Percentiles rank a stretch among this genome's conserved stretches.
These are phyloP conservation scores for Fusarium floridanum DNA, from an alignment of 2,329 filamentous ascomycete species.

Conservation along the genomic window DNA sequence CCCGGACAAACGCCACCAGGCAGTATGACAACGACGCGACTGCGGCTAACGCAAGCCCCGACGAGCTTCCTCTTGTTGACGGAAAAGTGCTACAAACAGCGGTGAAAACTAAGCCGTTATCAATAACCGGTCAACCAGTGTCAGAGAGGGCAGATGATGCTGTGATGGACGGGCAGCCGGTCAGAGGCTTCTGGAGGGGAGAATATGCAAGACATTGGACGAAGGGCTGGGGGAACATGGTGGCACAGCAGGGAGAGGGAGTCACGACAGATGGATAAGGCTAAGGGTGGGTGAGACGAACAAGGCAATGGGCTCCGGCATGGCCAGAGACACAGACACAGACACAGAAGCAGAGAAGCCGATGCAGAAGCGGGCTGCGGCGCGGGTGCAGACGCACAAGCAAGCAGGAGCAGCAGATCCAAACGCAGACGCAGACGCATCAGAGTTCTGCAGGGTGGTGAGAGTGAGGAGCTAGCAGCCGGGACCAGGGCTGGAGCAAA, in stretches of 20 bases:
- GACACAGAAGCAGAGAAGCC: conserved; percentile 15
- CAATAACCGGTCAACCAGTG: conserved; percentile 26
- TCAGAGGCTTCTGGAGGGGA: conserved; percentile 42
- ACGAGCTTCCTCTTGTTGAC: conserved; percentile 18
- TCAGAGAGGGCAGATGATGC: conserved; percentile 22
- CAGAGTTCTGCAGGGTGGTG: conserved; percentile 24
- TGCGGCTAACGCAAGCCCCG: conserved; percentile 43
- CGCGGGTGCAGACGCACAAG: conserved; percentile 26
- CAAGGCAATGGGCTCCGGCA: conserved; percentile 11
- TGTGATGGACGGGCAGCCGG: conserved; percentile 32
- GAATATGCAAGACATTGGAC: conserved; percentile 43
- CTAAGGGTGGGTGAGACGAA: conserved; percentile 12
- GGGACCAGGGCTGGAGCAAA: conserved; percentile 36
- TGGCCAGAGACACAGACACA: conserved; percentile 7
- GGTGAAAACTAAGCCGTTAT: conserved; percentile 38
- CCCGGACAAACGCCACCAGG: conserved; percentile 32
- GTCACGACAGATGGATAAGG: conserved; percentile 20
- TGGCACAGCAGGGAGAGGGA: conserved; percentile 29
- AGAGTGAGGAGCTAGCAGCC: conserved; percentile 28
- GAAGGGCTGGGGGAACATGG: conserved; percentile 30
- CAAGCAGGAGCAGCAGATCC: conserved; percentile 7
- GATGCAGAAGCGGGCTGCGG: conserved; percentile 26
- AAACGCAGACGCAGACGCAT: conserved; percentile 19
- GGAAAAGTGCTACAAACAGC: conserved; percentile 39
- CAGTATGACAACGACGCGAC: conserved; percentile 30